Conservation (phyloP, 331 rosid genomes). For the Telfairia occidentalis region DNA sequence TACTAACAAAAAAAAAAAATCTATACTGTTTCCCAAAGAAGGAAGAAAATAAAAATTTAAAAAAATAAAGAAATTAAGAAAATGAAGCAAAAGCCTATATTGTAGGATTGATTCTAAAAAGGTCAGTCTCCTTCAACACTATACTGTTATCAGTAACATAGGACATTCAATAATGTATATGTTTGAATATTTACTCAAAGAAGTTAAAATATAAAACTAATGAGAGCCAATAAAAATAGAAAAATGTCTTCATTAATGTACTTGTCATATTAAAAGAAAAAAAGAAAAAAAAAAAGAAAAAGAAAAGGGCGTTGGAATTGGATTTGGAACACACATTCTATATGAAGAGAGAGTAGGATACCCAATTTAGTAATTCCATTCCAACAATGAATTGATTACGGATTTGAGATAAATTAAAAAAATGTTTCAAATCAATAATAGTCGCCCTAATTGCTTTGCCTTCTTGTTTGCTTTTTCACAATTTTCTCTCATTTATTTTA, state of each 20-base stretch:
- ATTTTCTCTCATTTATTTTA: constrained; percentile 17
- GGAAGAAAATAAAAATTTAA: background rate
- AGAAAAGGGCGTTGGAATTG: background rate
- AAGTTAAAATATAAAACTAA: background rate
- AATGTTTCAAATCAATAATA: background rate
- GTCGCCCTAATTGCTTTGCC: background rate
- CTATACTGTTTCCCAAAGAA: background rate
- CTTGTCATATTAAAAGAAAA: background rate
- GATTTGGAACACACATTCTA: background rate
- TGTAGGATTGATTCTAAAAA: background rate
- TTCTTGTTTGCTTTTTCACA: constrained; percentile 21
- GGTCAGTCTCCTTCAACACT: background rate
- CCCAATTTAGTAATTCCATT: constrained; percentile 3
- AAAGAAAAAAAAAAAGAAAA: background rate
- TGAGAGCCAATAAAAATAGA: background rate
- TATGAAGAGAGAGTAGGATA: background rate
- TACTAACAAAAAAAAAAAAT: background rate
- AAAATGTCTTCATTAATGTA: background rate
- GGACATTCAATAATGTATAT: constrained; percentile 3
- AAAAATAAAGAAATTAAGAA: background rate
- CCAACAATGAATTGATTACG: background rate
- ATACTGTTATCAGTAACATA: background rate
- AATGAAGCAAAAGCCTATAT: background rate
- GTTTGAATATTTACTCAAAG: background rate
- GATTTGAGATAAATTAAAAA: background rate